Conservation (phyloP, 352 stramenopile species). For the Elongisporangium prolatum region DNA sequence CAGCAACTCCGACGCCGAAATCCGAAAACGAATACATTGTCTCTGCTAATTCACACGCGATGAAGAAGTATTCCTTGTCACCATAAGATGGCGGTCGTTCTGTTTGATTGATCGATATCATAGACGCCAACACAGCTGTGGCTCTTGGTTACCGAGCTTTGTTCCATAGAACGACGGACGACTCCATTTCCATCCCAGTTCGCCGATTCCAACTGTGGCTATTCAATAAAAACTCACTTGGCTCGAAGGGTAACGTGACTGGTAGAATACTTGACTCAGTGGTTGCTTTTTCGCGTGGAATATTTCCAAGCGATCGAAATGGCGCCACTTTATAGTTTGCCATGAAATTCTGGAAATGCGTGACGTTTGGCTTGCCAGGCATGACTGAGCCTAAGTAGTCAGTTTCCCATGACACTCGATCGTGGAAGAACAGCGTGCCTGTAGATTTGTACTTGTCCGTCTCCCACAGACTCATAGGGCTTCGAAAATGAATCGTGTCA, state of each 20-base stretch:
- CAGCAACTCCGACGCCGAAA: constrained; percentile 22
- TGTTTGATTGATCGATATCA: constrained; percentile 10
- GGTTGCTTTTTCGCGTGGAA: not conserved
- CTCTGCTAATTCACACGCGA: constrained; percentile 31
- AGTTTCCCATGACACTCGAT: constrained; percentile 30
- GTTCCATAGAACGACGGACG: constrained; percentile 35
- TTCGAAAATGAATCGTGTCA: constrained; percentile 33
- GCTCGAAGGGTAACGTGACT: constrained; percentile 16
- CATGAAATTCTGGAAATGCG: not conserved
- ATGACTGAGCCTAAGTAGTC: constrained; percentile 26
- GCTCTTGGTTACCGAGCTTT: constrained; percentile 22
- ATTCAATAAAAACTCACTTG: constrained; percentile 33
- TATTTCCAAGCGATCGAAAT: not conserved
- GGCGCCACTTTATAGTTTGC: not conserved
- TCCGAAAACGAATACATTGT: constrained; percentile 24
- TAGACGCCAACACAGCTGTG: constrained; percentile 29
- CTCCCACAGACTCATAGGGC: constrained; percentile 32
- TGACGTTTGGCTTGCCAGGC: constrained; percentile 9
- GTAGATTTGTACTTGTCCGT: constrained; percentile 19
- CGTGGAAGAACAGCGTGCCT: constrained; percentile 53
- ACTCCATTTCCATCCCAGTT: constrained; percentile 47
- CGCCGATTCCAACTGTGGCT: constrained; percentile 50
- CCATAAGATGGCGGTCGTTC: constrained; percentile 12
- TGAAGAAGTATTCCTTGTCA: constrained; percentile 39
- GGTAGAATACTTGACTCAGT: not conserved